Conservation (phyloP, 352 stramenopile genomes). For the Bremia lactucae region DNA sequence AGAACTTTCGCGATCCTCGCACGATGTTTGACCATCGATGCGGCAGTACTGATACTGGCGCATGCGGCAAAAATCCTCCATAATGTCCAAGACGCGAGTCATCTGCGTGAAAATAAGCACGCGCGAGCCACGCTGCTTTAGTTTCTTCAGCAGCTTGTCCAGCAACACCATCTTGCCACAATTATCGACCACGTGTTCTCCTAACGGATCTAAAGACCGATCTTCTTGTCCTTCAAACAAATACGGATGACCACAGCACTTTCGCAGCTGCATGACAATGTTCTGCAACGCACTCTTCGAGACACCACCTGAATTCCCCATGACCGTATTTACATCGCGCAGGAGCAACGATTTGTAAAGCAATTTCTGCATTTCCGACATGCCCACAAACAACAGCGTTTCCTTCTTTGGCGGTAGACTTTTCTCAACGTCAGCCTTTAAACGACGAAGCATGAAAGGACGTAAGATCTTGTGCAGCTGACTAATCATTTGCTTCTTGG, state of each 20-base stretch:
- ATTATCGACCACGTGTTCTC: slow-evolving; percentile 94
- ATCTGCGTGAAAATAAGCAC: slow-evolving; percentile 92
- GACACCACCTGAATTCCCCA: slow-evolving; percentile 46
- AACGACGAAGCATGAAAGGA: slow-evolving; percentile 94
- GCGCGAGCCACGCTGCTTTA: slow-evolving; percentile 82
- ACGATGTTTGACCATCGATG: slow-evolving; percentile 83
- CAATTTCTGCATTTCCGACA: slow-evolving; percentile 90
- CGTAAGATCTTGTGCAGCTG: slow-evolving; percentile 83
- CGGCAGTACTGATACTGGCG: slow-evolving; percentile 83
- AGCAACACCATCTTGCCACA: slow-evolving; percentile 97
- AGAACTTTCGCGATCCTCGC: slow-evolving; percentile 73
- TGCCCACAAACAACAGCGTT: slow-evolving; percentile 88
- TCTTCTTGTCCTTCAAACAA: slow-evolving; percentile 95
- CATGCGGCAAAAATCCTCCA: slow-evolving; percentile 95
- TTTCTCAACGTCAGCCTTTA: slow-evolving; percentile 99
- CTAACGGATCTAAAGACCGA: slow-evolving; percentile 87
- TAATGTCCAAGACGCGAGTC: slow-evolving; percentile 88
- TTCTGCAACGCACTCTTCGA: slow-evolving; percentile 78
- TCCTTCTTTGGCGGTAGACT: slow-evolving; percentile 96
- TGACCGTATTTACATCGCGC: slow-evolving; percentile 90
- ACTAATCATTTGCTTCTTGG: slow-evolving; percentile 85
- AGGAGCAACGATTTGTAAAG: slow-evolving; percentile 95
- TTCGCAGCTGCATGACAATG: slow-evolving; percentile 83
- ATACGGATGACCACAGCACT: slow-evolving; percentile 88
- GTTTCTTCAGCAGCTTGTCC: slow-evolving; percentile 87